A percentile compares a stretch with the other conserved stretches of the same genome.
These are phyloP conservation scores for Emergomyces pasteurianus DNA, from an alignment of 2,329 filamentous ascomycete genomes.

Conservation along the genomic window DNA sequence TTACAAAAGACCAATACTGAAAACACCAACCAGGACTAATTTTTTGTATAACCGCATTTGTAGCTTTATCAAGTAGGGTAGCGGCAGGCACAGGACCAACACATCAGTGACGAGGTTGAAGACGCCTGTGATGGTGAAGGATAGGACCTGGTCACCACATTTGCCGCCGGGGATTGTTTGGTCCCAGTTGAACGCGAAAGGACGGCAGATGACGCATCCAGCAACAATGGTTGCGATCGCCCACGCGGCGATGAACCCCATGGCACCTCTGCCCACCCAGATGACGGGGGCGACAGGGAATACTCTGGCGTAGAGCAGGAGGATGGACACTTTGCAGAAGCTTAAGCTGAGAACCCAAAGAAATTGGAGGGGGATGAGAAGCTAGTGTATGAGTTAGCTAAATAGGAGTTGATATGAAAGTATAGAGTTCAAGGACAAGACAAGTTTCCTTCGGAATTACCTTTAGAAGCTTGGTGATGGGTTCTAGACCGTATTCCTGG, in stretches of 20 bases:
- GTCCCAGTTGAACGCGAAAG: slow-evolving; percentile 18
- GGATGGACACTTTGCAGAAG: slow-evolving; percentile 16
- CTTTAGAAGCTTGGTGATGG: slow-evolving; percentile 13
- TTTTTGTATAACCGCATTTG: slow-evolving; percentile 17
- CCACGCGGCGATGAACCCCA: slow-evolving; percentile 13
- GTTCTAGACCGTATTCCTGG: slow-evolving; percentile 9
- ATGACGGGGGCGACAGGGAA: slow-evolving; percentile 10
- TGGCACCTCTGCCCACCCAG: slow-evolving; percentile 7
- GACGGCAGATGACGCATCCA: slow-evolving; percentile 11
- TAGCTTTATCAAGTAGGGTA: slow-evolving; percentile 13
- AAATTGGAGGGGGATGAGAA: slow-evolving; percentile 16
- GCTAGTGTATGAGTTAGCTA: not conserved
- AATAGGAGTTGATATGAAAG: not conserved
- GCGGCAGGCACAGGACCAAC: slow-evolving; percentile 13
- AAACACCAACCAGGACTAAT: slow-evolving; percentile 14
- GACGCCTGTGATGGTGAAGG: slow-evolving; percentile 13
- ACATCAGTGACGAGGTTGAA: slow-evolving; percentile 18
- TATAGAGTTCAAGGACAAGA: not conserved
- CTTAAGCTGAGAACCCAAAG: slow-evolving; percentile 17
- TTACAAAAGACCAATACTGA: slow-evolving; percentile 16
- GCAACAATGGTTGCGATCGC: slow-evolving; percentile 19
- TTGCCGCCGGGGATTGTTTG: slow-evolving; percentile 13
- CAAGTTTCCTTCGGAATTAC: not conserved
- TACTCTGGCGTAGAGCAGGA: slow-evolving; percentile 14
- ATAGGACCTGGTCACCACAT: slow-evolving; percentile 15